phyloP scores from a whole-genome alignment of 176 grass and related monocot genomes.

The Sorghum bicolor region Sorghum_bicolor_NCBIv3 NC_012870.2:21460001-21460500 shows the following conservation, averaged over 20 bases:
- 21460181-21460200: slow-evolving; percentile 41
- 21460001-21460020: too few species aligned
- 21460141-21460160: slow-evolving; percentile 62
- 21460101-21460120: slow-evolving; percentile 67
- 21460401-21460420: slow-evolving; percentile 11
- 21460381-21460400: slow-evolving; percentile 39
- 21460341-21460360: slow-evolving; percentile 35
- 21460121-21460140: slow-evolving; percentile 84
- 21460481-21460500: slow-evolving; percentile 18
- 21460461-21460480: slow-evolving; percentile 35
- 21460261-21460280: slow-evolving; percentile 7
- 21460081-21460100: slow-evolving; percentile 70
- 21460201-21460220: slow-evolving; percentile 47
- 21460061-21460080: slow-evolving; percentile 56
- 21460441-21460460: slow-evolving; percentile 42
- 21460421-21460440: slow-evolving; percentile 19
- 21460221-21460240: slow-evolving; percentile 41
- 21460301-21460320: neutral
- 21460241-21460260: slow-evolving; percentile 19
- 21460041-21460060: slow-evolving; percentile 49
- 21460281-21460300: slow-evolving; percentile 39
- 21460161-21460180: slow-evolving; percentile 28
- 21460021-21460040: slow-evolving; percentile 58
- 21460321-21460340: slow-evolving; percentile 31
- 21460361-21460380: slow-evolving; percentile 31